Conservation (phyloP, 345 rosid species). For the Hypericum androsaemum region DNA sequence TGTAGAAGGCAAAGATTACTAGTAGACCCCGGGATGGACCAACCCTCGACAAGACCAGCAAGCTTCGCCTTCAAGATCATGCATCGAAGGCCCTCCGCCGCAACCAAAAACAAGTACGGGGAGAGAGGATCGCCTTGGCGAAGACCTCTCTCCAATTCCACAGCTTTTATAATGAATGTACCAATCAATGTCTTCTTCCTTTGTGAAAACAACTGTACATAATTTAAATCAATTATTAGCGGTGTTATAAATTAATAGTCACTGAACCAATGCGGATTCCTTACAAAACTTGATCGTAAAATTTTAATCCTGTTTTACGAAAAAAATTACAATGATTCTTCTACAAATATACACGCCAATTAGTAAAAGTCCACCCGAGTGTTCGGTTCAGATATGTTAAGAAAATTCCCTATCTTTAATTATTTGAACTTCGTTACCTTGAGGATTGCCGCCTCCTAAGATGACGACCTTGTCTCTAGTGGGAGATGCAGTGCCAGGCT, state of each 20-base stretch:
- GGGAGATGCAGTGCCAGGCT: not conserved
- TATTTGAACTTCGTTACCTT: not conserved
- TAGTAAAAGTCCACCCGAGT: not conserved
- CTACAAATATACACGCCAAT: too few relatives aligned
- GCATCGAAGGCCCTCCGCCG: too few relatives aligned
- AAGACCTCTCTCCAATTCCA: too few relatives aligned
- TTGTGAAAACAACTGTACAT: not conserved
- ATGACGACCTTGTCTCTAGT: slow-evolving; percentile 1
- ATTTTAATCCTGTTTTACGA: too few relatives aligned
- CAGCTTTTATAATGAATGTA: slow-evolving; percentile 6
- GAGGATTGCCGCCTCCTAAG: not conserved
- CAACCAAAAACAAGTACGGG: too few relatives aligned
- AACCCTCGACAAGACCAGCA: too few relatives aligned
- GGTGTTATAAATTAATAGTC: not conserved
- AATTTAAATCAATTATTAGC: not conserved
- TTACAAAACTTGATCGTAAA: not conserved
- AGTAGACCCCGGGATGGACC: too few relatives aligned
- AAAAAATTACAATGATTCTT: too few relatives aligned
- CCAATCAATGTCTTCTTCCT: slow-evolving; percentile 12
- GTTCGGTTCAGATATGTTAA: not conserved
- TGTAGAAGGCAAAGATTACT: too few relatives aligned
- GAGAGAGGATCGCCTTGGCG: too few relatives aligned
- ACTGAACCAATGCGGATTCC: not conserved
- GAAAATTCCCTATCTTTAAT: not conserved
- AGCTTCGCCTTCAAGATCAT: too few relatives aligned